Evolutionary conservation across 306 rosid genomes (phyloP).

Genomic region (Casuarina glauca): DNA sequence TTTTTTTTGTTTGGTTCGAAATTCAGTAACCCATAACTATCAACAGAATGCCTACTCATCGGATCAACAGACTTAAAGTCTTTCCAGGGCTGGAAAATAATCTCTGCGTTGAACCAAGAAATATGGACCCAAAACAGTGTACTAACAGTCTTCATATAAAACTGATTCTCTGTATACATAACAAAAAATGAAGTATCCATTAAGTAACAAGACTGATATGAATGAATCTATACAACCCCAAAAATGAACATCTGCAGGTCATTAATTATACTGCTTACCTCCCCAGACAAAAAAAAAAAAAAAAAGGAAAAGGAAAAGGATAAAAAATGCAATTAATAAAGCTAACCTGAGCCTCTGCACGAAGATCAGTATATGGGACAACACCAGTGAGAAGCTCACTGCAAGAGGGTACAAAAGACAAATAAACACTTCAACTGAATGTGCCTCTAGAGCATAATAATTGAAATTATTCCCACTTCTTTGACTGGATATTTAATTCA

Average conservation of each 20-base stretch:
- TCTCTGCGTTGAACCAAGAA: not conserved
- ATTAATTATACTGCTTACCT: not conserved
- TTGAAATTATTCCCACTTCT: not conserved
- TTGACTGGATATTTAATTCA: not conserved
- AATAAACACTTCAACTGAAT: not conserved
- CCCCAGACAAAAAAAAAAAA: not conserved
- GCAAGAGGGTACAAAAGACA: constrained; percentile 37
- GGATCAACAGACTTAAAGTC: not conserved
- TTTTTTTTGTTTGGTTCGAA: not conserved
- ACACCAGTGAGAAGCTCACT: constrained; percentile 96
- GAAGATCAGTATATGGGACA: constrained; percentile 96
- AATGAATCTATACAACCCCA: constrained; percentile 10
- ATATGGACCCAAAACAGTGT: not conserved
- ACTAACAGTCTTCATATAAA: constrained; percentile 4
- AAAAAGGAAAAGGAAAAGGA: not conserved
- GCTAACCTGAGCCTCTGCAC: constrained; percentile 85
- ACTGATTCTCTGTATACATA: not conserved
- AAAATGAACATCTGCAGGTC: constrained; percentile 3
- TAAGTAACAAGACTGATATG: constrained; percentile 6
- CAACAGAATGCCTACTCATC: not conserved
- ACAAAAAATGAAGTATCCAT: not conserved
- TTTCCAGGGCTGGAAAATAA: not conserved
- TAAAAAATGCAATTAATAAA: constrained; percentile 18
- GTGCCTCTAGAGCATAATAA: not conserved
- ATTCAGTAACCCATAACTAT: not conserved